A percentile compares a stretch with the other conserved stretches of the same genome.
phyloP scores from a whole-genome alignment of 805 yeast genomes.

The Candida ficus region DNA sequence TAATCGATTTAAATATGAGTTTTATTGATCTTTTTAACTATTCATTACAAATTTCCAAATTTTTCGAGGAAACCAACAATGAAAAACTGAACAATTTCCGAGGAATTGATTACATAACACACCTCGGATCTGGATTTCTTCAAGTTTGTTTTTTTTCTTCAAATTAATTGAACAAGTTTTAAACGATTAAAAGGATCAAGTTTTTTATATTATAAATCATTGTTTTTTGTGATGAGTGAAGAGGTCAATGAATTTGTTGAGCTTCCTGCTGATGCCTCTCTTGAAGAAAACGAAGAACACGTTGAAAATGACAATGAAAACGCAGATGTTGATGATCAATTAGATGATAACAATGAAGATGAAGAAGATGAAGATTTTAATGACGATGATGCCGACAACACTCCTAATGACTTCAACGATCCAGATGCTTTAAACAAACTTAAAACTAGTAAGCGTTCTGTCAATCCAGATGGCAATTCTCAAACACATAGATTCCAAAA shows the following conservation, averaged over 20 bases:
- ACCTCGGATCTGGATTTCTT: too few species aligned
- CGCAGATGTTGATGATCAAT: conserved; percentile 4
- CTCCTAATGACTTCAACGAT: conserved; percentile 23
- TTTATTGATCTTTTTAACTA: too few species aligned
- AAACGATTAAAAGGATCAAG: neutral
- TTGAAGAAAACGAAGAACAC: neutral
- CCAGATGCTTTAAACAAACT: conserved; percentile 22
- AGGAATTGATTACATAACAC: too few species aligned
- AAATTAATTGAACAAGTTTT: neutral
- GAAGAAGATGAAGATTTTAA: conserved; percentile 16
- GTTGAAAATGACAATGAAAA: neutral
- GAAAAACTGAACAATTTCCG: too few species aligned
- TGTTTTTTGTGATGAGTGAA: neutral
- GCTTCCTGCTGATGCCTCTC: neutral
- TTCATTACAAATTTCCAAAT: too few species aligned
- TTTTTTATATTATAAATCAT: too few species aligned
- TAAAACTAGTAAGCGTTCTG: conserved; percentile 20
- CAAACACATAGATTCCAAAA: conserved; percentile 7
- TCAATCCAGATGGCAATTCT: conserved; percentile 5
- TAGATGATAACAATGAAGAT: conserved; percentile 16
- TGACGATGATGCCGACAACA: conserved; percentile 5
- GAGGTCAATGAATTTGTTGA: conserved; percentile 2
- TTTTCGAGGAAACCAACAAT: neutral
- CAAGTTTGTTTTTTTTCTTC: neutral
- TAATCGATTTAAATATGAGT: neutral